phyloP scores from a whole-genome alignment of 768 basidiomycete species.

The Russula brevipes region DNA sequence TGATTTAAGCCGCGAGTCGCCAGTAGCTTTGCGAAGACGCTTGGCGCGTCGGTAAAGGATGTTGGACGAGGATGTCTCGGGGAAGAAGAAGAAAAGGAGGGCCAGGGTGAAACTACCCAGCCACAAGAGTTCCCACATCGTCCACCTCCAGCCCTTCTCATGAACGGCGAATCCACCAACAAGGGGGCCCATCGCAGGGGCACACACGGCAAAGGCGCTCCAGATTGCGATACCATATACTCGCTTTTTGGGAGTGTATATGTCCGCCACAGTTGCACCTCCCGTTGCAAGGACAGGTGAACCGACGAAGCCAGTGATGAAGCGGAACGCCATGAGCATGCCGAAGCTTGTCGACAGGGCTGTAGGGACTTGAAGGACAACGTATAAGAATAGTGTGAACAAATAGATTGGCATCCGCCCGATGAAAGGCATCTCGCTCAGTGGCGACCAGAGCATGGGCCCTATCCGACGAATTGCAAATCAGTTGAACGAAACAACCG shows the following conservation, averaged over 20 bases:
- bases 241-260: conserved; percentile 27
- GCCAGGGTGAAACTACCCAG: conserved; percentile 29
- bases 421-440: conserved; percentile 34
- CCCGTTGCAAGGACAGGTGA: conserved; percentile 35
- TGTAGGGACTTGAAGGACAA: conserved; percentile 34
- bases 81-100: conserved; percentile 32
- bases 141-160: conserved; percentile 34
- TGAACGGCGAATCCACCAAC: conserved; percentile 35
- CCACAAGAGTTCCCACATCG: conserved; percentile 34
- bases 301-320: conserved; percentile 35
- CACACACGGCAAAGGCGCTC: conserved; percentile 29
- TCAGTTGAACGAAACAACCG: conserved; percentile 1
- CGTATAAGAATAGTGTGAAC: conserved; percentile 31
- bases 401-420: conserved; percentile 36
- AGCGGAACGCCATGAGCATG: conserved; percentile 35
- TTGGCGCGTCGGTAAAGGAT: conserved; percentile 33
- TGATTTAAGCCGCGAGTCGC: conserved; percentile 30
- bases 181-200: conserved; percentile 33
- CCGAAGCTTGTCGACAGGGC: conserved; percentile 32
- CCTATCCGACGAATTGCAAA: conserved; percentile 23
- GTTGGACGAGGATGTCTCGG: conserved; percentile 32
- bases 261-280: conserved; percentile 30
- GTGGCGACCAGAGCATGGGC: conserved; percentile 30
- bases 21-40: conserved; percentile 32
- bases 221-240: conserved; percentile 30